A percentile compares a stretch with the other conserved stretches of the same genome.
Evolutionary conservation across 768 basidiomycete genomes (phyloP).

Genomic region (Calvatia gigantea): DNA sequence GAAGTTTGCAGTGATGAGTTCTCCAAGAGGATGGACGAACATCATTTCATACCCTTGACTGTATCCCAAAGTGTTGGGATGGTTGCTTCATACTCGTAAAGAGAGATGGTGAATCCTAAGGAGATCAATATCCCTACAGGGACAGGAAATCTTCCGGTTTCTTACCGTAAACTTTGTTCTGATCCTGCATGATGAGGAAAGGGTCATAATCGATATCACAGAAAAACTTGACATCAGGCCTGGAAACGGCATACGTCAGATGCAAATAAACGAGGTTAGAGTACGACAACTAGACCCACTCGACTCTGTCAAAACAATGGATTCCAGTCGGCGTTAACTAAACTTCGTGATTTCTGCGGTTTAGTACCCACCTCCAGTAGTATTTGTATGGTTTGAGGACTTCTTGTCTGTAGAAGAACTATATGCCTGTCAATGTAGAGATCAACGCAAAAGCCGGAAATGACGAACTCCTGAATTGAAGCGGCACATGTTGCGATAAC

Average conservation of each 20-base stretch:
- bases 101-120: constrained; percentile 74
- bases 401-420: constrained; percentile 89
- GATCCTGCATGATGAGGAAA: constrained; percentile 83
- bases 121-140: constrained; percentile 15
- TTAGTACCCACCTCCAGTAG: constrained; percentile 63
- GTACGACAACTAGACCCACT: constrained; percentile 29
- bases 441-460: neutral
- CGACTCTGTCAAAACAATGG: constrained; percentile 30
- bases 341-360: neutral
- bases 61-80: constrained; percentile 84
- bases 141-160: neutral
- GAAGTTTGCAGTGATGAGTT: constrained; percentile 1
- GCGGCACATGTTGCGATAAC: constrained; percentile 96
- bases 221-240: constrained; percentile 84
- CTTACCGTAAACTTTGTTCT: constrained; percentile 80
- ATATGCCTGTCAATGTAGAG: neutral
- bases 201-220: constrained; percentile 88
- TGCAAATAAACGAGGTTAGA: neutral
- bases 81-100: constrained; percentile 81
- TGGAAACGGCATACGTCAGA: constrained; percentile 21
- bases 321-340: neutral
- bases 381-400: constrained; percentile 77
- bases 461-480: constrained; percentile 87
- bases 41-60: constrained; percentile 57
- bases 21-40: neutral